These are phyloP conservation scores for Cyclostephanos tholiformis DNA, from an alignment of 108 stramenopile genomes.

Conservation along the genomic window DNA sequence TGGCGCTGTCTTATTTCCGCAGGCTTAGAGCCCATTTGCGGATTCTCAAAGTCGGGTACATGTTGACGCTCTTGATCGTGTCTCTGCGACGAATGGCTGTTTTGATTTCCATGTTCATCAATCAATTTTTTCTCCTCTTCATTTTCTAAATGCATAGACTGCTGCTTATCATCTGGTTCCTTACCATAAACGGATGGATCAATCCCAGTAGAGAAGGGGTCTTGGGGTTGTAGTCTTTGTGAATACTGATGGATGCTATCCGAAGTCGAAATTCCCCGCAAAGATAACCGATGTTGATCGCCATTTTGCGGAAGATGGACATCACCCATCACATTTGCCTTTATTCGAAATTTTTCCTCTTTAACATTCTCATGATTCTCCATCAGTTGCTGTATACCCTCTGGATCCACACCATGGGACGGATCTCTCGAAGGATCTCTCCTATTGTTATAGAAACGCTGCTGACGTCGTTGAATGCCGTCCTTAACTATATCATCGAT, in stretches of 20 bases:
- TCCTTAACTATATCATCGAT: constrained; percentile 18
- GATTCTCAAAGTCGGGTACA: not conserved
- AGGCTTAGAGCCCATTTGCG: not conserved
- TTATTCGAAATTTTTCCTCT: not conserved
- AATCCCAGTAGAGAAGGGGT: not conserved
- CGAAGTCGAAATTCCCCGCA: too few relatives aligned
- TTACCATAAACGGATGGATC: constrained; percentile 2
- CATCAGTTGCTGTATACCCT: constrained; percentile 1
- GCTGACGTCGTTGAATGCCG: constrained; percentile 8
- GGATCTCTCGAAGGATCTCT: constrained; percentile 3
- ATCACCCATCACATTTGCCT: not conserved
- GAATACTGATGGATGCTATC: too few relatives aligned
- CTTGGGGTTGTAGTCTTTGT: not conserved
- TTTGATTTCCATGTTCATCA: not conserved
- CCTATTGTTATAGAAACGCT: not conserved
- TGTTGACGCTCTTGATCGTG: not conserved
- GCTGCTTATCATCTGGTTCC: constrained; percentile 4
- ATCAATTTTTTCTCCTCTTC: not conserved
- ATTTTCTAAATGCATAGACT: constrained; percentile 3
- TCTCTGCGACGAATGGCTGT: too few relatives aligned
- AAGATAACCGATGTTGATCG: not conserved
- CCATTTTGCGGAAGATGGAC: not conserved
- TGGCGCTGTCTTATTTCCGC: not conserved
- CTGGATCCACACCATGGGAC: constrained; percentile 5
- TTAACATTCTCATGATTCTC: not conserved